Conservation (phyloP, 2,329 filamentous ascomycete species). For the Myriosclerotinia scirpicola region DNA sequence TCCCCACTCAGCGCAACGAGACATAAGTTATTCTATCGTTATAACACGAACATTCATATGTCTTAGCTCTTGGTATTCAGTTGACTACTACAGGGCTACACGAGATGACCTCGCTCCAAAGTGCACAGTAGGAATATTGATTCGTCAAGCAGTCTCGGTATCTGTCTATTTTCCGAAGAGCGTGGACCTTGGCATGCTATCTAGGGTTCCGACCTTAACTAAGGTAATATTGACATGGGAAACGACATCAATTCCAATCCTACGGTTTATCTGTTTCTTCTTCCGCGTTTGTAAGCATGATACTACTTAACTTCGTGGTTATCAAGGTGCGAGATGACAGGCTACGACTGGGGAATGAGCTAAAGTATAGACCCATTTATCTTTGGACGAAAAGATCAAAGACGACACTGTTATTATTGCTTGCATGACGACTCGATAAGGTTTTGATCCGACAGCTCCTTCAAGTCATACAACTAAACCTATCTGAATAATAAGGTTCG, state of each 20-base stretch:
- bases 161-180: neutral
- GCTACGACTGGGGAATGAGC: neutral
- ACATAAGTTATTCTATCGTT: neutral
- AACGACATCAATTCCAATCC: neutral
- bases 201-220: neutral
- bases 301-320: neutral
- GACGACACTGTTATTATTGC: neutral
- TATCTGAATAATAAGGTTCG: neutral
- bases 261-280: neutral
- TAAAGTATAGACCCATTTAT: neutral
- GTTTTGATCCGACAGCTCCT: slow-evolving; percentile 1
- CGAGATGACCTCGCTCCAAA: slow-evolving; percentile 4
- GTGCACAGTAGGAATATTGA: neutral
- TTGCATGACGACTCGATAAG: neutral
- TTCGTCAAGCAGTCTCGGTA: neutral
- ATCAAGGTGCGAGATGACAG: neutral
- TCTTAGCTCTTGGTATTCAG: neutral
- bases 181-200: neutral
- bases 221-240: neutral
- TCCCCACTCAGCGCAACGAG: neutral
- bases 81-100: slow-evolving; percentile 1
- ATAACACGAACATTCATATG: neutral
- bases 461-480: neutral
- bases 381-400: neutral
- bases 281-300: neutral